A percentile compares a stretch with the other conserved stretches of the same genome.
phyloP scores from a whole-genome alignment of 495 filamentous ascomycete genomes.

The Neurospora sp. region DNA sequence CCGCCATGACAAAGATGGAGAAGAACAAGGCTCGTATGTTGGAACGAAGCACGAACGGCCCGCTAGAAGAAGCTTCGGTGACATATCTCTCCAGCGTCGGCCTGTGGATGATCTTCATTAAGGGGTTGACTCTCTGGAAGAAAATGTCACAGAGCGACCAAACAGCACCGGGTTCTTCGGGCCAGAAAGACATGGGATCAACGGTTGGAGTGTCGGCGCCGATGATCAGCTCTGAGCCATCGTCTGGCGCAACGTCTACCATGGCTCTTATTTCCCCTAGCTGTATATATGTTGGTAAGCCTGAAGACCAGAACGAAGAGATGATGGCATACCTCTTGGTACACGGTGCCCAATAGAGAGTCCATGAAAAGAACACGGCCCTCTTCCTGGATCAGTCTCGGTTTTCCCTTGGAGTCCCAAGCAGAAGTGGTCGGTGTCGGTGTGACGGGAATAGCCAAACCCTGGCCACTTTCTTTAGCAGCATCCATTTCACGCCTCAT shows the following conservation, averaged over 20 bases:
- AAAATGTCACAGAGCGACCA: slow-evolving; percentile 62
- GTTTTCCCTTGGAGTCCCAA: slow-evolving; percentile 27
- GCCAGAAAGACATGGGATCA: slow-evolving; percentile 43
- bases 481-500: not conserved
- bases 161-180: slow-evolving; percentile 48
- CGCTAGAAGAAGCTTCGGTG: slow-evolving; percentile 29
- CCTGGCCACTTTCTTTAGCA: not conserved
- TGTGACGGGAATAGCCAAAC: not conserved
- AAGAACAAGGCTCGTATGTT: slow-evolving; percentile 43
- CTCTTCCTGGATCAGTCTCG: slow-evolving; percentile 30
- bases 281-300: slow-evolving; percentile 11
- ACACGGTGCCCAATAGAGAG: slow-evolving; percentile 30
- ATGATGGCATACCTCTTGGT: slow-evolving; percentile 30
- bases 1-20: slow-evolving; percentile 42
- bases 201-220: slow-evolving; percentile 16
- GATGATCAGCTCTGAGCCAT: slow-evolving; percentile 29
- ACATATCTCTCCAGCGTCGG: slow-evolving; percentile 49
- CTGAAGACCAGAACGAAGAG: not conserved
- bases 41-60: slow-evolving; percentile 31
- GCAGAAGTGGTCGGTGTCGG: not conserved
- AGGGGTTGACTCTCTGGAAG: slow-evolving; percentile 56
- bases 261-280: slow-evolving; percentile 39
- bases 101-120: slow-evolving; percentile 61
- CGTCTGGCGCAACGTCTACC: slow-evolving; percentile 31
- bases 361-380: slow-evolving; percentile 37